These are phyloP conservation scores for Didymella sp. DNA, from an alignment of 2,329 filamentous ascomycete species.

Conservation along the genomic window DNA sequence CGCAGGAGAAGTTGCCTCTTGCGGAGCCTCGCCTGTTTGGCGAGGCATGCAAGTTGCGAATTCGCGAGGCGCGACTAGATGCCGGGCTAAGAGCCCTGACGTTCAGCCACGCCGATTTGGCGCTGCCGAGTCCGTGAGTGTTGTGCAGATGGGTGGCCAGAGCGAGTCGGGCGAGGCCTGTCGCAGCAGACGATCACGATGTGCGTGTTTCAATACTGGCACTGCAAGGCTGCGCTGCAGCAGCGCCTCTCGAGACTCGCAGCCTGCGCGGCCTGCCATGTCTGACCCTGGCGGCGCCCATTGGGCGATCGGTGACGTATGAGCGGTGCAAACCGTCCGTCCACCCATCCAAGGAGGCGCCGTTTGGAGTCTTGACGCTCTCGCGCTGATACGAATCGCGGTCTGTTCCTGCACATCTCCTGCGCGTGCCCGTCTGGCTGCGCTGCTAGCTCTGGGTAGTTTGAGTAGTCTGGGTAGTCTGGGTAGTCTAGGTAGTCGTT, in stretches of 20 bases:
- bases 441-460: neutral
- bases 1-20: neutral
- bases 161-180: neutral
- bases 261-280: neutral
- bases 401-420: slow-evolving; percentile 1
- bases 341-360: slow-evolving; percentile 6
- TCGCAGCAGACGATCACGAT: neutral
- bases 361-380: neutral
- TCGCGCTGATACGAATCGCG: slow-evolving; percentile 2
- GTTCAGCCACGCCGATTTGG: slow-evolving; percentile 12
- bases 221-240: slow-evolving; percentile 2
- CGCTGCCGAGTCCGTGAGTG: slow-evolving; percentile 2
- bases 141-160: neutral
- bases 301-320: slow-evolving; percentile 13
- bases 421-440: neutral
- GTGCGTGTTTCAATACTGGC: neutral
- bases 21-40: slow-evolving; percentile 7
- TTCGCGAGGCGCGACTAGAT: no score
- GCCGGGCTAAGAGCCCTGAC: slow-evolving; percentile 6
- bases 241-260: neutral
- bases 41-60: neutral
- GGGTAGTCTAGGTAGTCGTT: neutral
- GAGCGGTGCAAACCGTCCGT: neutral
- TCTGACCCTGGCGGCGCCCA: neutral
- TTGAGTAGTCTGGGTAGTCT: neutral